Percentiles rank a stretch among this genome's conserved stretches.
Conservation (phyloP, 805 yeast genomes). For the Henningerozyma blattae region DNA sequence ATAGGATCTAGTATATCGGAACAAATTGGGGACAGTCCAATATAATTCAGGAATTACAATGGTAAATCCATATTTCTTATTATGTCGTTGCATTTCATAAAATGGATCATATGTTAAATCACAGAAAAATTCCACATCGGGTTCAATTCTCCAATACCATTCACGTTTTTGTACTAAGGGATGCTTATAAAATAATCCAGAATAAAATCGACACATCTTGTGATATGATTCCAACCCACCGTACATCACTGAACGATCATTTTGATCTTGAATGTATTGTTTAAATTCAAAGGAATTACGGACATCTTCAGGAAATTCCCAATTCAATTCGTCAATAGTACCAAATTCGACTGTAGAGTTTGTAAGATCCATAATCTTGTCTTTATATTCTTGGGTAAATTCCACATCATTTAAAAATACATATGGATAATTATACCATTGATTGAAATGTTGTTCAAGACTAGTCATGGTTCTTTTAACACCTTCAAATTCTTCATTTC, state of each 20-base stretch:
- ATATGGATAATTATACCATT: conserved; percentile 92
- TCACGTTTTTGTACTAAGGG: conserved; percentile 57
- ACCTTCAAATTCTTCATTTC: conserved; percentile 72
- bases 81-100: conserved; percentile 53
- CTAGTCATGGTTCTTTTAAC: conserved; percentile 62
- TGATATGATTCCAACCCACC: conserved; percentile 78
- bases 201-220: conserved; percentile 89
- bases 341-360: conserved; percentile 70
- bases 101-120: conserved; percentile 91
- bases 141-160: conserved; percentile 97
- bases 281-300: conserved; percentile 22
- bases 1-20: conserved; percentile 57
- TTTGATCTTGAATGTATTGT: conserved; percentile 59
- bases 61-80: conserved; percentile 78
- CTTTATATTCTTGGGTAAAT: conserved; percentile 54
- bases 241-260: conserved; percentile 74
- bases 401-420: conserved; percentile 75
- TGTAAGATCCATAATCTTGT: conserved; percentile 39
- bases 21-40: conserved; percentile 74
- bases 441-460: conserved; percentile 80
- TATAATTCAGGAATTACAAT: conserved; percentile 66
- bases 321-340: conserved; percentile 38
- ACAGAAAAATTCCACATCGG: conserved; percentile 81
- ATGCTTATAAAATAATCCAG: conserved; percentile 75
- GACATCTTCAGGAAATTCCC: conserved; percentile 51